phyloP scores from a whole-genome alignment of 306 rosid species.

The Lathyrus sativus region DNA sequence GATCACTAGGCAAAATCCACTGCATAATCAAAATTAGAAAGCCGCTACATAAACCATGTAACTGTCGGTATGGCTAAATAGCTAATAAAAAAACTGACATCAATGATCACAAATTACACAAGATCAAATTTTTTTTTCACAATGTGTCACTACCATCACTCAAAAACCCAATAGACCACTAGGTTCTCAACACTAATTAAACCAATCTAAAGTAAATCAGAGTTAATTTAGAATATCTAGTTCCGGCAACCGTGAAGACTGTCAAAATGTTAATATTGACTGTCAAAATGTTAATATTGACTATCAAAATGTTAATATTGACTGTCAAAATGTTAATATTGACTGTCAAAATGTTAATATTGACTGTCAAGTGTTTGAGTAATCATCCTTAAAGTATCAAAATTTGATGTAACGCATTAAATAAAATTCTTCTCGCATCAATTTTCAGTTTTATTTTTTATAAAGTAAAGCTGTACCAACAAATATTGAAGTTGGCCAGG shows the following conservation, averaged over 20 bases:
- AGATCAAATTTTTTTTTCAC: slow-evolving; percentile 4
- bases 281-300: no score
- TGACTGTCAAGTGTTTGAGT: not conserved
- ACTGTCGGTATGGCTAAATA: slow-evolving; percentile 6
- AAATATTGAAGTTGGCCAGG: not conserved
- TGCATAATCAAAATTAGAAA: slow-evolving; percentile 37
- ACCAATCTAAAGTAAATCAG: not conserved
- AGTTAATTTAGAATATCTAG: slow-evolving; percentile 4
- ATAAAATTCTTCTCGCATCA: slow-evolving; percentile 5
- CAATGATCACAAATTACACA: not conserved
- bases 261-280: no score
- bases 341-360: no score
- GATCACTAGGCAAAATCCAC: slow-evolving; percentile 92
- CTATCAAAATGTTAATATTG: no score
- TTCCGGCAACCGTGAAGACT: not conserved
- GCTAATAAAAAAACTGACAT: slow-evolving; percentile 1
- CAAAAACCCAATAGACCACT: slow-evolving; percentile 5
- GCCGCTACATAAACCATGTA: slow-evolving; percentile 3
- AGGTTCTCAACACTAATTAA: slow-evolving; percentile 23
- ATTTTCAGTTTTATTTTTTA: slow-evolving; percentile 12
- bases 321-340: no score
- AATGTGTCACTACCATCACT: slow-evolving; percentile 1
- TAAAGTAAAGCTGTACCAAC: not conserved
- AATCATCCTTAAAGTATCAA: not conserved
- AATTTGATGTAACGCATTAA: slow-evolving; percentile 1